These are phyloP conservation scores for Citrus australasica DNA, from an alignment of 345 rosid genomes.

Conservation along the genomic window DNA sequence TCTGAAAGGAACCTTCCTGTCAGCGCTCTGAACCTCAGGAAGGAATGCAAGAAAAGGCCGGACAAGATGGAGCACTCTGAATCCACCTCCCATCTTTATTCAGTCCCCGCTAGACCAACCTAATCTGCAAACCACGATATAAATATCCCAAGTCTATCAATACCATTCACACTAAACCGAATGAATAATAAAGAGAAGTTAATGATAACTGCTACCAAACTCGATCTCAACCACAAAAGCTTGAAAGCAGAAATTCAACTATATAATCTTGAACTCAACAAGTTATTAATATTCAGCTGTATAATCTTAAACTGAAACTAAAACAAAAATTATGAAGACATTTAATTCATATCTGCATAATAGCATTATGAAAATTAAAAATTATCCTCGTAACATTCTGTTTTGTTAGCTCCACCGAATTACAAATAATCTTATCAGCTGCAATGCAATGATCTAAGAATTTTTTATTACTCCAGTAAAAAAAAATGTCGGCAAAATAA, in stretches of 20 bases:
- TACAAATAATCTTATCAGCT: background rate
- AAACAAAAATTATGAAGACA: background rate
- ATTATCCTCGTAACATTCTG: background rate
- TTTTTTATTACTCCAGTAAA: no score
- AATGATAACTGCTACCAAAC: no score
- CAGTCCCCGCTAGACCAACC: background rate
- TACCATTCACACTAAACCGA: background rate
- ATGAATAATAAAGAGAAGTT: background rate
- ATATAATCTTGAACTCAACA: background rate
- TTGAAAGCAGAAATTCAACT: background rate
- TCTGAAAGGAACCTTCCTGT: slow-evolving; percentile 65
- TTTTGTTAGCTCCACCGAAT: background rate
- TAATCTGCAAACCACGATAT: slow-evolving; percentile 6
- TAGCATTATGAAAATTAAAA: background rate
- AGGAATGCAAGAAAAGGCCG: slow-evolving; percentile 68
- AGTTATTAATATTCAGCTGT: background rate
- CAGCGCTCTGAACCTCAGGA: slow-evolving; percentile 76
- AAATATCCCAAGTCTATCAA: background rate
- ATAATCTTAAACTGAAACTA: background rate
- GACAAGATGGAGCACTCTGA: slow-evolving; percentile 72
- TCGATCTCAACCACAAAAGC: background rate
- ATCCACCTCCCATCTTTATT: slow-evolving; percentile 64
- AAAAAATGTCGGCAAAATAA: background rate
- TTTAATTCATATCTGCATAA: background rate
- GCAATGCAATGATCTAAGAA: background rate